These are phyloP conservation scores for Cordyceps farinosa DNA, from an alignment of 2,329 filamentous ascomycete genomes.

Conservation along the genomic window DNA sequence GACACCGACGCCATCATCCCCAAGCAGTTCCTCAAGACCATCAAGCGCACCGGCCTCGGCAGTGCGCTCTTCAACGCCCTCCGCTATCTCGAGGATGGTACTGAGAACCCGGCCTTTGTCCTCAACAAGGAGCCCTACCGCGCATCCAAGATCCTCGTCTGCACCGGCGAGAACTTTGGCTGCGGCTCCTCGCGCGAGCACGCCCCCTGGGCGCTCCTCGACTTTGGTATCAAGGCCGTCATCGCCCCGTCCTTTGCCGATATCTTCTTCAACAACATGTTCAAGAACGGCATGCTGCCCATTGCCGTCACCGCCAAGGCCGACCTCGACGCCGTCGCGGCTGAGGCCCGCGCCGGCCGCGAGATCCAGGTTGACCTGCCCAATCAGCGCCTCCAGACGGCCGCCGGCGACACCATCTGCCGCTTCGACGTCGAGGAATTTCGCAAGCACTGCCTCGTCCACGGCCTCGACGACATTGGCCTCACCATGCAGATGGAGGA, in stretches of 20 bases:
- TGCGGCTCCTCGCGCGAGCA: slow-evolving; percentile 92
- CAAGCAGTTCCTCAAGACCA: slow-evolving; percentile 98
- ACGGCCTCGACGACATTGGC: slow-evolving; percentile 93
- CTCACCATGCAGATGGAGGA: slow-evolving; percentile 89
- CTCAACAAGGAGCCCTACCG: slow-evolving; percentile 89
- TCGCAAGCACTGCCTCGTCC: slow-evolving; percentile 87
- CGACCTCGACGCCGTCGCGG: slow-evolving; percentile 66
- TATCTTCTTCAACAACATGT: slow-evolving; percentile 99
- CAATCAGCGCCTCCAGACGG: slow-evolving; percentile 77
- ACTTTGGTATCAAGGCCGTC: slow-evolving; percentile 92
- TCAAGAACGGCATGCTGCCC: slow-evolving; percentile 99
- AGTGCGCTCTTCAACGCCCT: slow-evolving; percentile 81
- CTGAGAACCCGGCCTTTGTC: slow-evolving; percentile 76
- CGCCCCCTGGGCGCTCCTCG: slow-evolving; percentile 92
- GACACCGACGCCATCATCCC: slow-evolving; percentile 99
- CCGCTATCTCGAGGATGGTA: slow-evolving; percentile 70
- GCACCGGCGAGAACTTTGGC: slow-evolving; percentile 90
- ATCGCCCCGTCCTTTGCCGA: slow-evolving; percentile 73
- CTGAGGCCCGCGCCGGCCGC: slow-evolving; percentile 71
- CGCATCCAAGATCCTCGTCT: slow-evolving; percentile 80
- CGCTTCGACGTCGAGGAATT: slow-evolving; percentile 88
- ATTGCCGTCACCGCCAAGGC: slow-evolving; percentile 67
- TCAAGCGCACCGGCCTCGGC: slow-evolving; percentile 93
- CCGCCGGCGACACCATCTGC: slow-evolving; percentile 68
- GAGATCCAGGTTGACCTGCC: slow-evolving; percentile 89